A percentile compares a stretch with the other conserved stretches of the same genome.
Conservation (phyloP, 176 grass and related monocot genomes). For the Carex cristatella region DNA sequence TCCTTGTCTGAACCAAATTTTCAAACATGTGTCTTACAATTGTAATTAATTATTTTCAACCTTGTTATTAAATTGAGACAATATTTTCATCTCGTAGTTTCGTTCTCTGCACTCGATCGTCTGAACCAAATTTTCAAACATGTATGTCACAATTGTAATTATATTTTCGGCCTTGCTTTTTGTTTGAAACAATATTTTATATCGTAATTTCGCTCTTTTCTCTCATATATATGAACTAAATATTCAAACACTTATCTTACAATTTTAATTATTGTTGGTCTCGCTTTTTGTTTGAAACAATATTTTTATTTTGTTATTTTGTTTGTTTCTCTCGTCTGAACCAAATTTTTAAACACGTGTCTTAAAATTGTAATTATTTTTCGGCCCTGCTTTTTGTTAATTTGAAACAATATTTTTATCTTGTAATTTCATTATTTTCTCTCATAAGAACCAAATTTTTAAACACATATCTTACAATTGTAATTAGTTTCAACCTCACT, state of each 20-base stretch:
- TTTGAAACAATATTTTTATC: no score
- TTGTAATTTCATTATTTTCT: no score
- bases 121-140: neutral
- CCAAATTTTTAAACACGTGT: no score
- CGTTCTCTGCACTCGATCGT: no score
- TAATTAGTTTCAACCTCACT: neutral
- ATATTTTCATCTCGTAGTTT: neutral
- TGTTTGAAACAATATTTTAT: neutral
- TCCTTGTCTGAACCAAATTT: neutral
- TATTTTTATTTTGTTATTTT: neutral
- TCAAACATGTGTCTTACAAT: no score
- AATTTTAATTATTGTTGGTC: neutral
- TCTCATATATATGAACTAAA: neutral
- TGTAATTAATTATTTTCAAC: no score
- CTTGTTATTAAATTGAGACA: neutral
- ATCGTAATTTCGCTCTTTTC: neutral
- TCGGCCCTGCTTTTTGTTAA: no score
- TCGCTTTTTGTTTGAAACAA: conserved; percentile 2
- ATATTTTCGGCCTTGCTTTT: conserved; percentile 8
- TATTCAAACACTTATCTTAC: neutral
- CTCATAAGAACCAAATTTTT: no score
- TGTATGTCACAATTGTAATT: neutral
- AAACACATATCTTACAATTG: no score
- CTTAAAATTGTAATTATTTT: no score
- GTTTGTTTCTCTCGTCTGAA: no score